phyloP scores from a whole-genome alignment of 305 asterid genomes.

The Fraxinus greggii region DNA sequence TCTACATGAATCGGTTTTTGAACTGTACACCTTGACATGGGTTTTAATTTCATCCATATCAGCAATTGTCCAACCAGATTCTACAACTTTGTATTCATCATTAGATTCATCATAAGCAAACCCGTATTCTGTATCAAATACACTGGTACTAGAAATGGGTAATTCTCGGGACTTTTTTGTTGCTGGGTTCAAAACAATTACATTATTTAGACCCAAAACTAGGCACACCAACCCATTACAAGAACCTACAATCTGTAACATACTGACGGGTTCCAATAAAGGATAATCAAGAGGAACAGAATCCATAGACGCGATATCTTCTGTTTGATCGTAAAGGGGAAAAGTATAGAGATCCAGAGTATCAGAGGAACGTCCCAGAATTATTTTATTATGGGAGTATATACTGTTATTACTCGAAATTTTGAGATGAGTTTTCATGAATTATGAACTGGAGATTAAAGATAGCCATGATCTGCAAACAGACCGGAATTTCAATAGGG shows the following conservation, averaged over 20 bases:
- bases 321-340: background rate
- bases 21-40: conserved; percentile 21
- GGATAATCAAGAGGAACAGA: background rate
- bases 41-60: conserved; percentile 1
- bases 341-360: conserved; percentile 1
- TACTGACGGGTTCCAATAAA: background rate
- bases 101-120: conserved; percentile 27
- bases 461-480: too few species aligned
- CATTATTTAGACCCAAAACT: conserved; percentile 13
- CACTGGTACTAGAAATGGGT: too few species aligned
- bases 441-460: too few species aligned
- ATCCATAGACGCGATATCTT: background rate
- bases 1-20: conserved; percentile 26
- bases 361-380: conserved; percentile 7
- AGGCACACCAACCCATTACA: conserved; percentile 33
- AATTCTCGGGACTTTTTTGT: background rate
- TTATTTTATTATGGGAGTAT: background rate
- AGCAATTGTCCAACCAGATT: conserved; percentile 8
- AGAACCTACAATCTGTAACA: conserved; percentile 30
- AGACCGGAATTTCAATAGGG: too few species aligned
- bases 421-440: too few species aligned
- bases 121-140: background rate
- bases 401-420: background rate
- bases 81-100: conserved; percentile 36
- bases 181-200: conserved; percentile 20